phyloP scores from a whole-genome alignment of 1,139 yeast species.

The Sugiyamaella grinbergsii region DNA sequence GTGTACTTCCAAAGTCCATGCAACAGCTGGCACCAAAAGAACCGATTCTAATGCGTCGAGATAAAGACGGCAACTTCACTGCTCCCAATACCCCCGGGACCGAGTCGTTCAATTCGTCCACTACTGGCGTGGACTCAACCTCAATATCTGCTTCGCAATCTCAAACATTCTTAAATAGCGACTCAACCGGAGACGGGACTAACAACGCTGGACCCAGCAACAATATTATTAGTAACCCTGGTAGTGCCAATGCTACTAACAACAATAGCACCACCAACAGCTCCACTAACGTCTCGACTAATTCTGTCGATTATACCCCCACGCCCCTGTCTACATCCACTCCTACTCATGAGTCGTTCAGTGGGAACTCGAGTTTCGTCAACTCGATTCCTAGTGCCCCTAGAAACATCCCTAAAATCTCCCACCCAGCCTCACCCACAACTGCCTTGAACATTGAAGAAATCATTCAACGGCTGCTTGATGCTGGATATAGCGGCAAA shows the following conservation, averaged over 20 bases:
- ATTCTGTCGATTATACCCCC: background rate
- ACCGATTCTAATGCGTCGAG: constrained; percentile 39
- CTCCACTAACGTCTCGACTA: background rate
- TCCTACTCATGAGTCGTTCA: constrained; percentile 7
- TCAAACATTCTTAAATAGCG: background rate
- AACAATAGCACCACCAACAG: constrained; percentile 12
- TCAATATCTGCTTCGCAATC: background rate
- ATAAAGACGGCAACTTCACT: constrained; percentile 33
- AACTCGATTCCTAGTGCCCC: constrained; percentile 8
- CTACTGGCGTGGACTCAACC: background rate
- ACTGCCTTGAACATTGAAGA: constrained; percentile 61
- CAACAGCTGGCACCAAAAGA: constrained; percentile 41
- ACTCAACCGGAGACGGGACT: background rate
- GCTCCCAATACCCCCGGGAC: constrained; percentile 22
- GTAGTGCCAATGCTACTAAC: background rate
- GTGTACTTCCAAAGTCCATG: constrained; percentile 38
- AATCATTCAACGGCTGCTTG: constrained; percentile 81
- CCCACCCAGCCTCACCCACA: constrained; percentile 16
- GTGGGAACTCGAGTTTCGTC: background rate
- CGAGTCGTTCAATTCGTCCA: constrained; percentile 9
- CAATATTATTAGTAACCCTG: background rate
- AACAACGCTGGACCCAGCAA: no score
- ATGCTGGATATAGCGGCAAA: constrained; percentile 95
- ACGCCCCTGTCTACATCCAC: constrained; percentile 13
- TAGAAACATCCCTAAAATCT: constrained; percentile 16